Evolutionary conservation across 805 yeast species (phyloP).

Genomic region (Millerozyma acaciae): DNA sequence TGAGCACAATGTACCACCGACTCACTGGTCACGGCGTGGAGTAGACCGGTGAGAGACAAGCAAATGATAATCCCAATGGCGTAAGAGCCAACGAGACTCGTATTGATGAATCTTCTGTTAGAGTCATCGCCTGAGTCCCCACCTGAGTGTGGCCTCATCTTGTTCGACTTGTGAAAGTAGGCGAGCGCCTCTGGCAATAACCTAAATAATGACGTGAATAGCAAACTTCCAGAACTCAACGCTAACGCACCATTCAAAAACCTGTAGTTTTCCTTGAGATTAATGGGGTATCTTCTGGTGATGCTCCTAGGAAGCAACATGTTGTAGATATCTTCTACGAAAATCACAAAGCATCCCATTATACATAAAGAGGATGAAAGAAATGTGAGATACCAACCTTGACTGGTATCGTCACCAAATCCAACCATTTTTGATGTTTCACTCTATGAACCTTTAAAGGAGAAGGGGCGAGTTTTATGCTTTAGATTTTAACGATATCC

Average conservation of each 20-base stretch:
- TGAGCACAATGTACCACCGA: conserved; percentile 86
- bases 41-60: conserved; percentile 52
- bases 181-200: conserved; percentile 65
- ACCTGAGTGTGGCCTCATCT: conserved; percentile 1
- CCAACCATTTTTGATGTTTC: conserved; percentile 4
- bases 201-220: conserved; percentile 72
- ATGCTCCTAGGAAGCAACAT: conserved; percentile 35
- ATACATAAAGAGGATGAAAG: conserved; percentile 70
- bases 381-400: conserved; percentile 64
- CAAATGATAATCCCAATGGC: conserved; percentile 62
- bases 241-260: conserved; percentile 75
- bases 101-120: conserved; percentile 27
- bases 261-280: conserved; percentile 53
- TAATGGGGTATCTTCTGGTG: conserved; percentile 43
- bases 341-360: conserved; percentile 66
- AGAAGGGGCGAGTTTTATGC: too few relatives aligned
- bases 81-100: conserved; percentile 42
- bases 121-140: conserved; percentile 3
- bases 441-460: too few relatives aligned
- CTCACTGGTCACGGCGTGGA: conserved; percentile 75
- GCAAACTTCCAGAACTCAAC: conserved; percentile 75
- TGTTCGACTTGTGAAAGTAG: conserved; percentile 37
- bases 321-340: conserved; percentile 51
- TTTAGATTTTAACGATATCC: too few relatives aligned
- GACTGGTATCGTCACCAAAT: conserved; percentile 11